Evolutionary conservation across 1,284 basidiomycete genomes (phyloP), one percentile per base, ranked within the genome.

Genomic region (Albatrellus sp.): DNA sequence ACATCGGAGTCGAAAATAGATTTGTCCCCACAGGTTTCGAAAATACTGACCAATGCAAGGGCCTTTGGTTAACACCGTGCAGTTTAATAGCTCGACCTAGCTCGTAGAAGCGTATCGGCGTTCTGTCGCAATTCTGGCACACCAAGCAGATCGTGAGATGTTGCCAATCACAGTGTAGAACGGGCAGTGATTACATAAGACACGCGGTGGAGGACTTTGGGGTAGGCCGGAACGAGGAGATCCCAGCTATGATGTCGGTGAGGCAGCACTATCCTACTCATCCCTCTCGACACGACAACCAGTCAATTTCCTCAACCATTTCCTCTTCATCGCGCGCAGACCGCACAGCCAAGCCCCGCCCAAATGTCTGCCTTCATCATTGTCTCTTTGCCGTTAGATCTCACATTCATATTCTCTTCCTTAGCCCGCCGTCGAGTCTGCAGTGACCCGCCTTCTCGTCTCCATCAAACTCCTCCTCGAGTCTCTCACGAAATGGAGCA

Each of bases 391-490:
- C 38, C 20, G 20, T 17, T 33, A 6, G 16, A 19, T 14, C 14
- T 20, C 17, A 35, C 17, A 12, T 13, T 31, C 12, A 17, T 3
- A 11, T 31, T 11, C 13, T 16, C 11, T 7, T 5, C 19, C 24
- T 34, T 31, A 82, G 76, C 81, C 80, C 44, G 77, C 77, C 8
- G 87, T 92, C 52, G 93, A 97, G 62, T 88, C 90, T 37, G 84
- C 89, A 33, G 92, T 98, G 28, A 98, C 94, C 11, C 78, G 90
- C 43, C 73, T 98, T 16, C 74, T 98, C 11, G 91, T 98, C 2
- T 86, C 91, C 16, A 98, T 97, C 51, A 97, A 98, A 61, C 80
- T 90, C 57, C 77, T 98, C 20, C 75, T 98, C 35, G 93, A 97
- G 60, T 77, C 89, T 0, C 72, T 98, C 46, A 93, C 90, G 9